Conservation (phyloP, 2,329 filamentous ascomycete species). For the Colletotrichum simmondsii region DNA sequence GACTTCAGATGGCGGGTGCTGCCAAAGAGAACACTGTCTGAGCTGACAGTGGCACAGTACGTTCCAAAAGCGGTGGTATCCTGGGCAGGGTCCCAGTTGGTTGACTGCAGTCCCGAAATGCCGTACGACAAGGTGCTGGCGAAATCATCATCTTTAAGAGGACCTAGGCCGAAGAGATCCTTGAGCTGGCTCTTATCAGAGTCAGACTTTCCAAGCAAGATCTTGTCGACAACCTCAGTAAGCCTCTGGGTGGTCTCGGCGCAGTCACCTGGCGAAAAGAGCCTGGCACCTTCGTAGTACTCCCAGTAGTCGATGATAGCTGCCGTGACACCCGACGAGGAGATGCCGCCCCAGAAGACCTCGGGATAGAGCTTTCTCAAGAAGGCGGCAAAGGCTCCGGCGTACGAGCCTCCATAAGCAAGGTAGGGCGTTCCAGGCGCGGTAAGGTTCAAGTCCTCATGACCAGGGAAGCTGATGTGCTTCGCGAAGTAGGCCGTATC, state of each 20-base stretch:
- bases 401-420: slow-evolving; percentile 86
- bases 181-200: slow-evolving; percentile 44
- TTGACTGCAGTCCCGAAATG: slow-evolving; percentile 56
- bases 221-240: slow-evolving; percentile 61
- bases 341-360: slow-evolving; percentile 81
- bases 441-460: slow-evolving; percentile 75
- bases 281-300: slow-evolving; percentile 63
- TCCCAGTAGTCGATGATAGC: slow-evolving; percentile 83
- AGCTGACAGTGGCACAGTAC: slow-evolving; percentile 61
- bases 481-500: slow-evolving; percentile 85
- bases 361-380: slow-evolving; percentile 82
- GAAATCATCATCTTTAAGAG: slow-evolving; percentile 60
- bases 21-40: slow-evolving; percentile 52
- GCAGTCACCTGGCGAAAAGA: slow-evolving; percentile 68
- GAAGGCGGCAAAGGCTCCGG: slow-evolving; percentile 82
- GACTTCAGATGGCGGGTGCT: slow-evolving; percentile 48
- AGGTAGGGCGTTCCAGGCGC: slow-evolving; percentile 77
- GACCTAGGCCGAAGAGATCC: slow-evolving; percentile 57
- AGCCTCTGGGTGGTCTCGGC: slow-evolving; percentile 71
- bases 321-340: slow-evolving; percentile 81
- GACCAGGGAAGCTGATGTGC: slow-evolving; percentile 76
- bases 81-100: slow-evolving; percentile 64
- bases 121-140: slow-evolving; percentile 53
- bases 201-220: slow-evolving; percentile 57
- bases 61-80: slow-evolving; percentile 53